A percentile compares a stretch with the other conserved stretches of the same genome.
Evolutionary conservation across 2,329 filamentous ascomycete genomes (phyloP).

Genomic region (Podosphaera leucotricha): DNA sequence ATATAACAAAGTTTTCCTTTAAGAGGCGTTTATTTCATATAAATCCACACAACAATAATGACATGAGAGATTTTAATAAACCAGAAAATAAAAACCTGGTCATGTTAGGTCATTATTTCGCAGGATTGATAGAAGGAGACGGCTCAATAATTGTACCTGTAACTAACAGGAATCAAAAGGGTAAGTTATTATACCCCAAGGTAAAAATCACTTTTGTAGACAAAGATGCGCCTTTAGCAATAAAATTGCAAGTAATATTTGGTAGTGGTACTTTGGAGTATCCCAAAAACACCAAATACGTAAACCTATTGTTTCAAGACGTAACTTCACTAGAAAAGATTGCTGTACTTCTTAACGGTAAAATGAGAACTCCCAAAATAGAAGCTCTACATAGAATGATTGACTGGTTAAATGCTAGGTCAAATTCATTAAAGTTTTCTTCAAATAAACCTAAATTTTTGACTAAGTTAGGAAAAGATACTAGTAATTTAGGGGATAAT

Average conservation of each 20-base stretch:
- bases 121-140: not conserved
- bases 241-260: not conserved
- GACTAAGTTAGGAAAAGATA: not conserved
- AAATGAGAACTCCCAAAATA: not conserved
- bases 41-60: no score
- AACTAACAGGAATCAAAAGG: no score
- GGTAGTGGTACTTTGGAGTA: not conserved
- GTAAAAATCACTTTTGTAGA: not conserved
- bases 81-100: no score
- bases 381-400: not conserved
- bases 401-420: not conserved
- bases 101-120: not conserved
- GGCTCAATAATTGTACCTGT: no score
- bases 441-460: not conserved
- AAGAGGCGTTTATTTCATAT: no score
- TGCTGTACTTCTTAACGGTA: not conserved
- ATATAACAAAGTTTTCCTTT: no score
- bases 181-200: no score
- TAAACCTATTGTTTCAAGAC: not conserved
- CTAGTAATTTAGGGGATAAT: not conserved
- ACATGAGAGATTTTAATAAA: no score
- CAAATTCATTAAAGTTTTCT: not conserved
- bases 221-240: not conserved
- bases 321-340: not conserved
- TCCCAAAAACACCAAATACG: not conserved